These are phyloP conservation scores for Madurella fahalii DNA, from an alignment of 2,329 filamentous ascomycete genomes.

Conservation along the genomic window DNA sequence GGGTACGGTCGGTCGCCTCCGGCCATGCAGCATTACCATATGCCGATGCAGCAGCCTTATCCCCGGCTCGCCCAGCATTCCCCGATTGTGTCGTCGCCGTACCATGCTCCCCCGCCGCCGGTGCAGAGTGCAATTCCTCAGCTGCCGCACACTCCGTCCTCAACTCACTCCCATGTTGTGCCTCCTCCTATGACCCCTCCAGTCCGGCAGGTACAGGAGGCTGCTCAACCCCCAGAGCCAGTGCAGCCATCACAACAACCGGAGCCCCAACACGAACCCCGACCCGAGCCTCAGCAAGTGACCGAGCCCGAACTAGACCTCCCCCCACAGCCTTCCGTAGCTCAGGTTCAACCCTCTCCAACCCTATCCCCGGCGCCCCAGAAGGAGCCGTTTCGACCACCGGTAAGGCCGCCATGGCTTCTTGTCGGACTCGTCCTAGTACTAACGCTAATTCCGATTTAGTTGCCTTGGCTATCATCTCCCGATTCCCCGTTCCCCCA, in stretches of 20 bases:
- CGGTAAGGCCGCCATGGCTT: conserved; percentile 41
- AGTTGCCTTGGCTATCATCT: conserved; percentile 57
- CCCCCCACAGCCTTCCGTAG: conserved; percentile 16
- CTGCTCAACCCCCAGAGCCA: background rate
- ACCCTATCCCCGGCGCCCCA: conserved; percentile 1
- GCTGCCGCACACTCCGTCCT: conserved; percentile 49
- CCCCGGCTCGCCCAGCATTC: conserved; percentile 42
- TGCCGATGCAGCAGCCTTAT: conserved; percentile 48
- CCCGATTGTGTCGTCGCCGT: conserved; percentile 48
- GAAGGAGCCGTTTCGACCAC: conserved; percentile 41
- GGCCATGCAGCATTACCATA: conserved; percentile 49
- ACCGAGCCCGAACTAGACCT: background rate
- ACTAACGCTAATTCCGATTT: conserved; percentile 27
- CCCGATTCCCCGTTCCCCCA: conserved; percentile 50
- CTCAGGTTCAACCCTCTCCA: background rate
- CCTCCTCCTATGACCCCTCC: conserved; percentile 45
- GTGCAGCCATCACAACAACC: conserved; percentile 1
- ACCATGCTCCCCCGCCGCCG: conserved; percentile 49
- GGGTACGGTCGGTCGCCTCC: conserved; percentile 47
- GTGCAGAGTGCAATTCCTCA: conserved; percentile 40
- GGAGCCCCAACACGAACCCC: conserved; percentile 2
- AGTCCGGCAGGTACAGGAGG: conserved; percentile 38
- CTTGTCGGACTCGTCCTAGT: background rate
- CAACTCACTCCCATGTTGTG: conserved; percentile 41
- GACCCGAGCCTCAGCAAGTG: conserved; percentile 2